These are phyloP conservation scores for Logfia minima DNA, from an alignment of 129 eudicot genomes.

Conservation along the genomic window DNA sequence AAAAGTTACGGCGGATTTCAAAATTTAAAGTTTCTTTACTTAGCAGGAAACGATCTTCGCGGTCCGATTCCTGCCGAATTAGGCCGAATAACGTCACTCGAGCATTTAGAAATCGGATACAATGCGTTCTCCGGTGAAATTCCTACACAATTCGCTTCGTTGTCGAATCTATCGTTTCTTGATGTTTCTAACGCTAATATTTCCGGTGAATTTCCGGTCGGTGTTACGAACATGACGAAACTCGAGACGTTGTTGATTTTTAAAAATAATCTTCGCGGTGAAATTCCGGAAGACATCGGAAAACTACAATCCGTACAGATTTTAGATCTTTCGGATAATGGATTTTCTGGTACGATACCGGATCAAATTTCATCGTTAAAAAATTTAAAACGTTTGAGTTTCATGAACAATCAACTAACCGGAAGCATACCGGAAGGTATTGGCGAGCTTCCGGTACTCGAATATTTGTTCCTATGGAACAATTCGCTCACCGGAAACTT, in stretches of 20 bases:
- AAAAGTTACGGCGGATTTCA: conserved; percentile 52
- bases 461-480: conserved; percentile 64
- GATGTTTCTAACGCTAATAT: conserved; percentile 62
- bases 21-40: conserved; percentile 48
- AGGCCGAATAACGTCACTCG: conserved; percentile 46
- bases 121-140: conserved; percentile 46
- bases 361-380: conserved; percentile 48
- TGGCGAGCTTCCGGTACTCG: conserved; percentile 72
- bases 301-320: conserved; percentile 34
- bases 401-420: conserved; percentile 60
- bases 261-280: conserved; percentile 56
- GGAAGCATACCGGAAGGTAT: conserved; percentile 78
- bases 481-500: conserved; percentile 73
- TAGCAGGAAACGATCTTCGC: conserved; percentile 63
- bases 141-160: conserved; percentile 43
- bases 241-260: conserved; percentile 55
- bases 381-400: conserved; percentile 41
- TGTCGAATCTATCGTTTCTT: conserved; percentile 59
- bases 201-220: conserved; percentile 64
- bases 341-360: conserved; percentile 67
- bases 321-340: conserved; percentile 76
- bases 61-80: conserved; percentile 67
- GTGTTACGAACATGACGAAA: conserved; percentile 54
- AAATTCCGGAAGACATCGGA: conserved; percentile 57
- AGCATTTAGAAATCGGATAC: conserved; percentile 84